Evolutionary conservation across 2,329 filamentous ascomycete species (phyloP).

Genomic region (Aspergillus transmontanensis): DNA sequence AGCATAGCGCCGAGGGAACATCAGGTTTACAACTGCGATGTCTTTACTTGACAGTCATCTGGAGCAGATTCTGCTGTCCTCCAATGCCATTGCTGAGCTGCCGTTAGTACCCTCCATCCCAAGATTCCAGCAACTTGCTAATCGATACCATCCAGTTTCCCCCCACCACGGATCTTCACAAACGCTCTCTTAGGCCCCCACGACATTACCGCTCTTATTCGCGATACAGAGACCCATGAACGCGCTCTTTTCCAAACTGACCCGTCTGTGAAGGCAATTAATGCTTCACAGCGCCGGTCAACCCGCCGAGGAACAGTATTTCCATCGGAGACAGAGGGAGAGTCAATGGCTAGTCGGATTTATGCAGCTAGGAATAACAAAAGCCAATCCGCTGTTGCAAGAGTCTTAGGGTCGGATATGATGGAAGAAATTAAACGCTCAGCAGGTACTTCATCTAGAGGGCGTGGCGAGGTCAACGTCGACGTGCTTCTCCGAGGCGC

Average conservation of each 20-base stretch:
- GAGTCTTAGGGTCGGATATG: constrained; percentile 83
- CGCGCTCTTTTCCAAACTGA: constrained; percentile 93
- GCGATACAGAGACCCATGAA: constrained; percentile 93
- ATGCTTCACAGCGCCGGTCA: constrained; percentile 50
- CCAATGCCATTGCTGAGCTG: constrained; percentile 72
- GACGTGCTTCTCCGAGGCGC: constrained; percentile 82
- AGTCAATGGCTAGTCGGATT: constrained; percentile 50
- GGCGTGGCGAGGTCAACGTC: constrained; percentile 76
- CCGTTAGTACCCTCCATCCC: constrained; percentile 56
- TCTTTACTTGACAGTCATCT: constrained; percentile 70
- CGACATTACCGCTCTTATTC: constrained; percentile 92
- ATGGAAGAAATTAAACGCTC: constrained; percentile 74
- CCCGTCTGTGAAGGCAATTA: constrained; percentile 58
- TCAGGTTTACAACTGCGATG: constrained; percentile 51
- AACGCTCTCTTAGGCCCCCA: constrained; percentile 85
- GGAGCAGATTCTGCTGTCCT: constrained; percentile 76
- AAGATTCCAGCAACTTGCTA: background rate
- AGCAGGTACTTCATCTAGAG: constrained; percentile 56
- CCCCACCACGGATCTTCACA: constrained; percentile 89
- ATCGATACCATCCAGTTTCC: constrained; percentile 63
- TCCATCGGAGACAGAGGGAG: constrained; percentile 40
- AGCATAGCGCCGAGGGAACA: background rate
- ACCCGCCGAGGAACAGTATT: constrained; percentile 54
- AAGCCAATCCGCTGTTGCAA: constrained; percentile 81
- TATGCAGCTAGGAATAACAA: constrained; percentile 59